These are phyloP conservation scores for Exophiala phaeomuriformis DNA, from an alignment of 2,329 filamentous ascomycete genomes.

Conservation along the genomic window DNA sequence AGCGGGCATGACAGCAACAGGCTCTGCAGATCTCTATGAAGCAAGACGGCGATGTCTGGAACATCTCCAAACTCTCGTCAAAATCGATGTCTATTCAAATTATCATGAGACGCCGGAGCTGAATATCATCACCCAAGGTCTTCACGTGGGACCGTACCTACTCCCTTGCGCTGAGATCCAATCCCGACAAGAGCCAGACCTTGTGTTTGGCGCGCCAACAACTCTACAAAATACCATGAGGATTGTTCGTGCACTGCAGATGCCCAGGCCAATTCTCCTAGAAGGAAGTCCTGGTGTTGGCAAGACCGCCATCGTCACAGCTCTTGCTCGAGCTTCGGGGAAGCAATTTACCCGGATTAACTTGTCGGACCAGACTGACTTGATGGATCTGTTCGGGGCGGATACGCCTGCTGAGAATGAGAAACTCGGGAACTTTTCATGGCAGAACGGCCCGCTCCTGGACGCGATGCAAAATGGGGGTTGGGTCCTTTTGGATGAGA, in stretches of 20 bases:
- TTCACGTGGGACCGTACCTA: slow-evolving; percentile 64
- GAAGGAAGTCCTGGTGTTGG: slow-evolving; percentile 98
- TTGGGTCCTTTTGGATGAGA: slow-evolving; percentile 96
- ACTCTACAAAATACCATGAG: slow-evolving; percentile 86
- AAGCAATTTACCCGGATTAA: slow-evolving; percentile 88
- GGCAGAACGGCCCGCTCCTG: slow-evolving; percentile 91
- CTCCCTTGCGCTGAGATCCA: slow-evolving; percentile 40
- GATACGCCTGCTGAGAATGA: slow-evolving; percentile 94
- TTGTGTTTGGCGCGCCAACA: slow-evolving; percentile 82
- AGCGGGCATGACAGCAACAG: slow-evolving; percentile 71
- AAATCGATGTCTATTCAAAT: slow-evolving; percentile 53
- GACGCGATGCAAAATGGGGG: slow-evolving; percentile 94
- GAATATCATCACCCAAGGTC: slow-evolving; percentile 47
- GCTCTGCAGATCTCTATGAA: slow-evolving; percentile 59
- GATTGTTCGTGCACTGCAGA: slow-evolving; percentile 78
- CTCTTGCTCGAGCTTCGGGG: slow-evolving; percentile 71
- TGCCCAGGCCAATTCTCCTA: slow-evolving; percentile 82
- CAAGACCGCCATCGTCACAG: slow-evolving; percentile 87
- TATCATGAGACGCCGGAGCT: slow-evolving; percentile 61
- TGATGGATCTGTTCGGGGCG: slow-evolving; percentile 95
- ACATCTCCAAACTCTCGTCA: slow-evolving; percentile 62
- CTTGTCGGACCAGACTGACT: slow-evolving; percentile 91
- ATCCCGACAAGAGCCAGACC: slow-evolving; percentile 50
- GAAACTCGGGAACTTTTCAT: slow-evolving; percentile 81
- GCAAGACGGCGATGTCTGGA: slow-evolving; percentile 68